A percentile compares a stretch with the other conserved stretches of the same genome.
Conservation (phyloP, 176 grass and related monocot genomes). For the Musa acuminata region DNA sequence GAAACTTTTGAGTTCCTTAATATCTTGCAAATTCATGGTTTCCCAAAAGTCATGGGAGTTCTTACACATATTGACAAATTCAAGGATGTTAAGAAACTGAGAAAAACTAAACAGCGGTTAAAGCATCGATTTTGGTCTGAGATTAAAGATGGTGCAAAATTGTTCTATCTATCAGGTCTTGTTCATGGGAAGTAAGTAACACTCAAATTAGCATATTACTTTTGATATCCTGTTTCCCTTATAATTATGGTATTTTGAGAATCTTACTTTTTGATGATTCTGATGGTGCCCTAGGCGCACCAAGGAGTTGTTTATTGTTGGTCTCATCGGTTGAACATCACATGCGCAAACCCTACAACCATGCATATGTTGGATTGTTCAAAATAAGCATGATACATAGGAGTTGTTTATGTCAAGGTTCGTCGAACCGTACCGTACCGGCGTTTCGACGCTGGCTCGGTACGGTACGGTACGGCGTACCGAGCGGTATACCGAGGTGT, state of each 20-base stretch:
- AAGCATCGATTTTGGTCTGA: slow-evolving; percentile 93
- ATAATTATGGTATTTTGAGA: not conserved
- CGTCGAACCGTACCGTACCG: no score
- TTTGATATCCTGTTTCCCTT: slow-evolving; percentile 1
- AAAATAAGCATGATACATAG: no score
- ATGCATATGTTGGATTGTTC: no score
- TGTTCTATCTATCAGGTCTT: slow-evolving; percentile 96
- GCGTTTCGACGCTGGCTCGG: no score
- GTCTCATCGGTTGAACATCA: not conserved
- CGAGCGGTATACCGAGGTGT: no score
- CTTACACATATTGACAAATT: slow-evolving; percentile 94
- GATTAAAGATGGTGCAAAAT: slow-evolving; percentile 84
- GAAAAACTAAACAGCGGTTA: slow-evolving; percentile 88
- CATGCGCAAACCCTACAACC: no score
- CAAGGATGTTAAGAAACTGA: slow-evolving; percentile 87
- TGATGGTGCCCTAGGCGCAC: no score
- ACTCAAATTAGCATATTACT: not conserved
- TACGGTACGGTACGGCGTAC: no score
- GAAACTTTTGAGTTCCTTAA: slow-evolving; percentile 99
- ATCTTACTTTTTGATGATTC: not conserved
- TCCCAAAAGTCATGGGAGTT: slow-evolving; percentile 93
- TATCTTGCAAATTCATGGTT: slow-evolving; percentile 97
- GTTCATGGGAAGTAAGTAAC: slow-evolving; percentile 80
- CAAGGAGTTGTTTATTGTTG: not conserved
- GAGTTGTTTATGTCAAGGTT: no score